A percentile compares a stretch with the other conserved stretches of the same genome.
Conservation (phyloP, 176 grass and related monocot genomes). For the Sorghum bicolor region DNA sequence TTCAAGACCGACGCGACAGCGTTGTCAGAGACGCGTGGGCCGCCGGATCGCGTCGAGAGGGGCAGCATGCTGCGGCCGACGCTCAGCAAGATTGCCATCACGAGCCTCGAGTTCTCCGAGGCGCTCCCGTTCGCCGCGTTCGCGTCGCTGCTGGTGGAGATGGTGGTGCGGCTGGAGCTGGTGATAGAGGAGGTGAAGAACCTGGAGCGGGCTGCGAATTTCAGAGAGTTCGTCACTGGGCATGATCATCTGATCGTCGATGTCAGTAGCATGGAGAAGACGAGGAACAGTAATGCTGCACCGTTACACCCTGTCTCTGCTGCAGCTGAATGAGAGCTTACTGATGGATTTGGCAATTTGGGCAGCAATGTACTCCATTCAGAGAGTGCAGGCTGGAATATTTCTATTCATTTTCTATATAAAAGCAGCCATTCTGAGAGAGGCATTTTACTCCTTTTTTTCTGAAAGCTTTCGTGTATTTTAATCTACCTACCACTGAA, state of each 20-base stretch:
- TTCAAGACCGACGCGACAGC: slow-evolving; percentile 62
- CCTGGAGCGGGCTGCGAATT: slow-evolving; percentile 65
- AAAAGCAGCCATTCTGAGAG: not conserved
- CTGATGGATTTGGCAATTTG: slow-evolving; percentile 4
- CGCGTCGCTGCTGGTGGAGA: slow-evolving; percentile 86
- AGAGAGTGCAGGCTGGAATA: not conserved
- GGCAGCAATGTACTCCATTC: not conserved
- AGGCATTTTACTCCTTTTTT: not conserved
- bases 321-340: slow-evolving; percentile 33
- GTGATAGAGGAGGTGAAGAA: slow-evolving; percentile 88
- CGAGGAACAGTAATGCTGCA: slow-evolving; percentile 17
- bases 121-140: slow-evolving; percentile 92
- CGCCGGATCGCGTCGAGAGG: slow-evolving; percentile 24
- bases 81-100: slow-evolving; percentile 76
- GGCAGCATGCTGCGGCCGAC: slow-evolving; percentile 46
- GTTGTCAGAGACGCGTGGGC: slow-evolving; percentile 34
- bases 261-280: slow-evolving; percentile 39
- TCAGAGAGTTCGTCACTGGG: slow-evolving; percentile 51
- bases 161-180: slow-evolving; percentile 79
- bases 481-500: too few relatives aligned
- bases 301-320: slow-evolving; percentile 40
- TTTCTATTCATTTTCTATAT: not conserved
- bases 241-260: slow-evolving; percentile 53
- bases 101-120: slow-evolving; percentile 84
- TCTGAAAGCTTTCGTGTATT: not conserved